Conservation (phyloP, 2,329 filamentous ascomycete species). For the Amauroascus niger region DNA sequence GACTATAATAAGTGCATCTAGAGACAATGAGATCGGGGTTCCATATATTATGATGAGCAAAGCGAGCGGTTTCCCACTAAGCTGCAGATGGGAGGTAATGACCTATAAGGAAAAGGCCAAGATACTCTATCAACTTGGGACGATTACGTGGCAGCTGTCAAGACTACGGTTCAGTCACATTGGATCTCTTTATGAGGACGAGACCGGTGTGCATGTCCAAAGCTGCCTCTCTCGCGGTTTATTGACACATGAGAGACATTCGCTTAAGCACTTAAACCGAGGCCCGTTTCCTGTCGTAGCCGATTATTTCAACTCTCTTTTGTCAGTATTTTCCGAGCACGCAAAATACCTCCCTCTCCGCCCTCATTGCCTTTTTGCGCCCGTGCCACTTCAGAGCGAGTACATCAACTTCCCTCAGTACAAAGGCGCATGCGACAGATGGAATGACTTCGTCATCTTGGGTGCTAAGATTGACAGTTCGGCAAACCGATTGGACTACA, state of each 20-base stretch:
- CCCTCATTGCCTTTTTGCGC: constrained; percentile 18
- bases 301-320: constrained; percentile 20
- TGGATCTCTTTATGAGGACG: constrained; percentile 24
- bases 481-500: constrained; percentile 23
- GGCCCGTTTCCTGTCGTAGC: constrained; percentile 20
- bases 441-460: constrained; percentile 22
- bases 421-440: constrained; percentile 16
- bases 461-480: constrained; percentile 19
- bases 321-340: constrained; percentile 16
- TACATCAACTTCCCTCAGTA: constrained; percentile 13
- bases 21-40: constrained; percentile 26
- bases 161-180: constrained; percentile 23
- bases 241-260: constrained; percentile 17
- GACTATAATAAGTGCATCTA: no score
- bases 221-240: constrained; percentile 21
- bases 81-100: neutral
- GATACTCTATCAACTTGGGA: constrained; percentile 23
- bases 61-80: constrained; percentile 24
- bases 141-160: constrained; percentile 21
- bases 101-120: constrained; percentile 19
- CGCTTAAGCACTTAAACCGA: constrained; percentile 15
- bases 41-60: constrained; percentile 31
- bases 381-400: constrained; percentile 3
- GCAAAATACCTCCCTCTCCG: constrained; percentile 1
- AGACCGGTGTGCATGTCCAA: constrained; percentile 17